A percentile compares a stretch with the other conserved stretches of the same genome.
These are phyloP conservation scores for Cutaneotrichosporon daszewskae DNA, from an alignment of 1,284 basidiomycete species.

Conservation along the genomic window DNA sequence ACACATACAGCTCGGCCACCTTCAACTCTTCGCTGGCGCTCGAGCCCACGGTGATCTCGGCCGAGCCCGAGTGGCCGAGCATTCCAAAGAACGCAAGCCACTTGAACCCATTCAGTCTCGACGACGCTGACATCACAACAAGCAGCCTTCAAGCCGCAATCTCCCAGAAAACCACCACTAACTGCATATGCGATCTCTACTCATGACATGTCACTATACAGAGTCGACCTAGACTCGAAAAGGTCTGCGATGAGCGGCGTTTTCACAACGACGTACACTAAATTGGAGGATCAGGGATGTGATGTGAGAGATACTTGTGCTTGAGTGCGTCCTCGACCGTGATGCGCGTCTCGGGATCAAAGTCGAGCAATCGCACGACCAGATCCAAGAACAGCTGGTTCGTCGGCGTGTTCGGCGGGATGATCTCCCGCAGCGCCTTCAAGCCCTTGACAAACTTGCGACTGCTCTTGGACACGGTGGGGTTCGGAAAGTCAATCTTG, in stretches of 20 bases:
- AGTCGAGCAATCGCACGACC: conserved; percentile 78
- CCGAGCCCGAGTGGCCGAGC: neutral
- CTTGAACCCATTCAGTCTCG: neutral
- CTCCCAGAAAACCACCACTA: neutral
- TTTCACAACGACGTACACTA: too few relatives aligned
- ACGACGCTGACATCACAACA: neutral
- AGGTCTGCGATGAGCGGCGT: too few relatives aligned
- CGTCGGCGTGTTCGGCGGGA: conserved; percentile 64
- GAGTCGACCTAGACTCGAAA: too few relatives aligned
- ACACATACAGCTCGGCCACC: too few relatives aligned
- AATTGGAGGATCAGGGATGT: conserved; percentile 21
- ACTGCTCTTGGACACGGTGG: conserved; percentile 78
- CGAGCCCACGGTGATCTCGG: too few relatives aligned
- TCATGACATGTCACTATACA: conserved; percentile 10
- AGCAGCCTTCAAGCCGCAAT: too few relatives aligned
- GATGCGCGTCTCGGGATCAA: conserved; percentile 82
- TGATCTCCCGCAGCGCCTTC: conserved; percentile 73
- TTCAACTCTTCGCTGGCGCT: too few relatives aligned
- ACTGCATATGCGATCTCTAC: conserved; percentile 5
- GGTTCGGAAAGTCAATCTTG: conserved; percentile 86
- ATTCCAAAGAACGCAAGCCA: neutral
- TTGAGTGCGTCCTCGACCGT: conserved; percentile 78
- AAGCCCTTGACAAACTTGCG: conserved; percentile 90
- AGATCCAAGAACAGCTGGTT: conserved; percentile 69
- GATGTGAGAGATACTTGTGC: conserved; percentile 67